Conservation (phyloP, 371 early-diverging fungal genomes). For the Mortierella sp. region DNA sequence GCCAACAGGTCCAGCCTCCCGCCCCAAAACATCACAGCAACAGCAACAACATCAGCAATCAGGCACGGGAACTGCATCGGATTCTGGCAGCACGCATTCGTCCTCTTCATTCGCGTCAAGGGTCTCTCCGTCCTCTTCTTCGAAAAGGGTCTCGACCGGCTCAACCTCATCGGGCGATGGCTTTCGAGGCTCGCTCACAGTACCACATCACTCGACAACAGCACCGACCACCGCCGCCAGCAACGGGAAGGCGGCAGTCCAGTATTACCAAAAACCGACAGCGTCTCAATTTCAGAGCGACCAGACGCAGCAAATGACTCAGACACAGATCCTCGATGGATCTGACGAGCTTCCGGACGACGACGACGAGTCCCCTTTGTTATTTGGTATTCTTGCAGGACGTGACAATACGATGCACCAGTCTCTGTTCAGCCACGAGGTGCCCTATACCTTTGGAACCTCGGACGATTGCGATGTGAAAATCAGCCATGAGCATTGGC, state of each 20-base stretch:
- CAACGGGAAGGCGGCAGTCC: background rate
- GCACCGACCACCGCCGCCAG: background rate
- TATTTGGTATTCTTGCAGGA: constrained; percentile 20
- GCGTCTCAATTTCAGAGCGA: background rate
- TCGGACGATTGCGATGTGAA: constrained; percentile 17
- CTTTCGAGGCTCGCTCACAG: background rate
- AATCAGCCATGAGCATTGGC: constrained; percentile 32
- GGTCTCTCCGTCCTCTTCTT: background rate
- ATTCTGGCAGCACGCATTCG: too few species aligned
- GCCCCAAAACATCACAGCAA: constrained; percentile 8
- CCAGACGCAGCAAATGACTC: background rate
- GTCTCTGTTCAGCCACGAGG: constrained; percentile 6
- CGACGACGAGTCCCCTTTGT: background rate
- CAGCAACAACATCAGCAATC: background rate
- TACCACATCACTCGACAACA: background rate
- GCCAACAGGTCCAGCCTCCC: constrained; percentile 15
- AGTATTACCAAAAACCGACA: background rate
- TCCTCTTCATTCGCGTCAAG: background rate
- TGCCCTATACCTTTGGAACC: constrained; percentile 19
- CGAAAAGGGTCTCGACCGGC: background rate
- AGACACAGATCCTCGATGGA: constrained; percentile 1
- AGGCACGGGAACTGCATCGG: background rate
- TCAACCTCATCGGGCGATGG: background rate
- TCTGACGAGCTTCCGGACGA: constrained; percentile 2
- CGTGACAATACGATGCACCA: constrained; percentile 14